Evolutionary conservation across 495 filamentous ascomycete genomes (phyloP).

Genomic region (Xylaria telfairii): DNA sequence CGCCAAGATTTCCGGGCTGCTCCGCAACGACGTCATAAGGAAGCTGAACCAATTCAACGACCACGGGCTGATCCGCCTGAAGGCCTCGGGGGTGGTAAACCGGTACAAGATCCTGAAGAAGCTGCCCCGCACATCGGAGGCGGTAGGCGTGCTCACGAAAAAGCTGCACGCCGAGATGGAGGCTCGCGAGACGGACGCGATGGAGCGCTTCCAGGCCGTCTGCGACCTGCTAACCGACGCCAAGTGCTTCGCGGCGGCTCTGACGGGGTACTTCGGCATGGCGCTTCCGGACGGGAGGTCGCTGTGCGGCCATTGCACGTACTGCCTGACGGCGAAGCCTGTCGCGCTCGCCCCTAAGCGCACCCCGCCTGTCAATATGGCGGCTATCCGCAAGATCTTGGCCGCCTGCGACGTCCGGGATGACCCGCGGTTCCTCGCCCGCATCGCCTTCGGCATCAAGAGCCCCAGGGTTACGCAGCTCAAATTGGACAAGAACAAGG

Average conservation of each 20-base stretch:
- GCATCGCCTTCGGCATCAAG: constrained; percentile 63
- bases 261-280: constrained; percentile 64
- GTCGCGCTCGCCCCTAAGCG: constrained; percentile 40
- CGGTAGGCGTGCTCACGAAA: constrained; percentile 47
- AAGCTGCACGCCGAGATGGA: constrained; percentile 56
- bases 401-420: constrained; percentile 49
- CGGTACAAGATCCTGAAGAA: constrained; percentile 54
- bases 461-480: constrained; percentile 55
- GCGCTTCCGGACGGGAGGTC: constrained; percentile 42
- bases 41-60: constrained; percentile 59
- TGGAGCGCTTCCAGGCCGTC: constrained; percentile 54
- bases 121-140: constrained; percentile 48
- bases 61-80: constrained; percentile 50
- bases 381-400: constrained; percentile 48
- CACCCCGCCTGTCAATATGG: constrained; percentile 38
- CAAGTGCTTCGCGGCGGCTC: constrained; percentile 52
- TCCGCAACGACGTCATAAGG: constrained; percentile 50
- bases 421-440: constrained; percentile 61
- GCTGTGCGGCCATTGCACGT: constrained; percentile 60
- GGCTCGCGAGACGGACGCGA: constrained; percentile 53
- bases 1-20: constrained; percentile 25
- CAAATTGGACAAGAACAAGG: constrained; percentile 46
- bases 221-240: constrained; percentile 55
- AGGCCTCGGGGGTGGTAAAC: constrained; percentile 53
- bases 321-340: constrained; percentile 51